Percentiles rank a stretch among this genome's conserved stretches.
These are phyloP conservation scores for Ophiosphaerella narmari DNA, from an alignment of 2,329 filamentous ascomycete genomes.

Conservation along the genomic window DNA sequence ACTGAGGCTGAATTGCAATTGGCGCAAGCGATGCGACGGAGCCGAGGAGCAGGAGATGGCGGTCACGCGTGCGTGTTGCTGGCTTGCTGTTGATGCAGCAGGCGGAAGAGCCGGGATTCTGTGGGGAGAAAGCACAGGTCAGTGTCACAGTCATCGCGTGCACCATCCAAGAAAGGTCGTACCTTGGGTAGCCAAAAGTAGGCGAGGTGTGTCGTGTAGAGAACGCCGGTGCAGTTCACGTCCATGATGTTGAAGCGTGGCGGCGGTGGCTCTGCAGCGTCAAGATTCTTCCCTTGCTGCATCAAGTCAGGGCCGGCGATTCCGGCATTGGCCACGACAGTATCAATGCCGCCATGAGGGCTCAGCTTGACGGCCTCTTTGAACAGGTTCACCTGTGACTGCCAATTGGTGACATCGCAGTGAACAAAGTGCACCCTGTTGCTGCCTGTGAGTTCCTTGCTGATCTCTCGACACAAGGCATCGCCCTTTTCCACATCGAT, in stretches of 20 bases:
- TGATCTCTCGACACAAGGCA: slow-evolving; percentile 59
- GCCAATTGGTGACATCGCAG: slow-evolving; percentile 69
- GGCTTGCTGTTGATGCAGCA: slow-evolving; percentile 40
- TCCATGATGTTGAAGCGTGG: slow-evolving; percentile 61
- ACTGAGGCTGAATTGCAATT: slow-evolving; percentile 54
- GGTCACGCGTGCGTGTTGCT: slow-evolving; percentile 50
- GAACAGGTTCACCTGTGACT: slow-evolving; percentile 67
- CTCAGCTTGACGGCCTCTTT: slow-evolving; percentile 60
- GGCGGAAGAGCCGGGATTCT: slow-evolving; percentile 51
- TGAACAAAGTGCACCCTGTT: slow-evolving; percentile 60
- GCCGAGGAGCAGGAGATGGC: slow-evolving; percentile 66
- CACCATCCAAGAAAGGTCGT: no score
- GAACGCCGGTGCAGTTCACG: slow-evolving; percentile 66
- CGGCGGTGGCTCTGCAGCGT: slow-evolving; percentile 52
- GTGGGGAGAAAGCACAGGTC: no score
- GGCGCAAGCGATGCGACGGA: slow-evolving; percentile 61
- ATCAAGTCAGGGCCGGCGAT: slow-evolving; percentile 56
- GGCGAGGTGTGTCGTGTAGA: slow-evolving; percentile 69
- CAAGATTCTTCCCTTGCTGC: slow-evolving; percentile 54
- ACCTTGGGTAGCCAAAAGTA: slow-evolving; percentile 59
- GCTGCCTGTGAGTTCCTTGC: slow-evolving; percentile 46
- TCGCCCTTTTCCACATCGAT: slow-evolving; percentile 61
- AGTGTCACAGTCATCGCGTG: no score
- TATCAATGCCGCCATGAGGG: slow-evolving; percentile 61
- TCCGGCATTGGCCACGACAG: slow-evolving; percentile 70